A percentile compares a stretch with the other conserved stretches of the same genome.
These are phyloP conservation scores for Phycomyces nitens DNA, from an alignment of 192 early-diverging fungal genomes.

Conservation along the genomic window DNA sequence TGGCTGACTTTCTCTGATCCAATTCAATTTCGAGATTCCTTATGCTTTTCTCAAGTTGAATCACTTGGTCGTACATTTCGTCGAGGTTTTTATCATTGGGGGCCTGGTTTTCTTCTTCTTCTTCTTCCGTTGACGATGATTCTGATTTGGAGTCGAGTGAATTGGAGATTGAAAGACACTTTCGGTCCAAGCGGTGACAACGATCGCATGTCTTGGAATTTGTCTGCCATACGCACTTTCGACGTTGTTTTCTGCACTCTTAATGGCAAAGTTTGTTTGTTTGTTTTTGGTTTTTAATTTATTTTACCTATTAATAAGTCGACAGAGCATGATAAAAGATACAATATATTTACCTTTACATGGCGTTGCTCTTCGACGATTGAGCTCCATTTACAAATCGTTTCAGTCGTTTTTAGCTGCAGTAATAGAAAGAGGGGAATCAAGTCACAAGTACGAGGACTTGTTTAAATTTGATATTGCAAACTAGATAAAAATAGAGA, in stretches of 20 bases:
- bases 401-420: too few relatives aligned
- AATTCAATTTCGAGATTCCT: neutral
- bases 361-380: too few relatives aligned
- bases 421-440: too few relatives aligned
- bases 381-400: too few relatives aligned
- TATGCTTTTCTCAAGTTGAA: neutral
- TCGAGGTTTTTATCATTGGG: neutral
- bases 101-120: neutral
- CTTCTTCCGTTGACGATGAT: neutral
- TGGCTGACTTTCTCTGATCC: neutral
- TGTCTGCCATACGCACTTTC: conserved; percentile 6
- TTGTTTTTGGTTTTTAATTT: too few relatives aligned
- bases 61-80: conserved; percentile 7
- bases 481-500: too few relatives aligned
- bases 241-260: conserved; percentile 8
- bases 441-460: too few relatives aligned
- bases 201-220: conserved; percentile 2
- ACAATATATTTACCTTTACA: too few relatives aligned
- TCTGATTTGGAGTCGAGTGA: conserved; percentile 1
- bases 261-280: too few relatives aligned
- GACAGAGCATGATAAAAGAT: too few relatives aligned
- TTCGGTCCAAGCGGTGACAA: neutral
- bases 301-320: too few relatives aligned
- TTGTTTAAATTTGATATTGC: too few relatives aligned
- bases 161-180: neutral